Conservation (phyloP, 441 rosid species). For the Jatropha podagrica region DNA sequence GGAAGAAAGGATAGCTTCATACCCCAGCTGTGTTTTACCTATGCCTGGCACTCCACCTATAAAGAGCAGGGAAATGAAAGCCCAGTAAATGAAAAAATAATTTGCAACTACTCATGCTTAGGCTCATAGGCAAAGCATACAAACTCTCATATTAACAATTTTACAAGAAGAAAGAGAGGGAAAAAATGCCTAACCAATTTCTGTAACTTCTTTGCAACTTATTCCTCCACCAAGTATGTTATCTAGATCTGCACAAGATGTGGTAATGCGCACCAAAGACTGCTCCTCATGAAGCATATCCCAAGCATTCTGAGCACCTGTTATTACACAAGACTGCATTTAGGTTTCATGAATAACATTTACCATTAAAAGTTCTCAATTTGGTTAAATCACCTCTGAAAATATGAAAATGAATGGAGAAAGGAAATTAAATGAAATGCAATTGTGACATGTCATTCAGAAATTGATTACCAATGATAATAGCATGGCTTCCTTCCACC, state of each 20-base stretch:
- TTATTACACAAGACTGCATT: neutral
- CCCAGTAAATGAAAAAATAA: neutral
- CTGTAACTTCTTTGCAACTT: conserved; percentile 88
- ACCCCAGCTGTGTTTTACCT: conserved; percentile 98
- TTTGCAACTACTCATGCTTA: neutral
- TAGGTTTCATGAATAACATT: too few relatives aligned
- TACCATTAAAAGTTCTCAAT: too few relatives aligned
- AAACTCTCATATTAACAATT: neutral
- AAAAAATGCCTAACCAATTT: conserved; percentile 54
- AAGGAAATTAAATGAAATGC: neutral
- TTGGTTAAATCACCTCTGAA: too few relatives aligned
- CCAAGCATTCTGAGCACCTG: conserved; percentile 90
- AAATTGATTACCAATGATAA: conserved; percentile 45
- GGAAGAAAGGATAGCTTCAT: conserved; percentile 25
- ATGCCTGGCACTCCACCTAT: conserved; percentile 93
- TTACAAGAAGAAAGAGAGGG: conserved; percentile 8
- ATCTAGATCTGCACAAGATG: conserved; percentile 85
- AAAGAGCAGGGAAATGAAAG: conserved; percentile 4
- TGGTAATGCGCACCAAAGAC: conserved; percentile 63
- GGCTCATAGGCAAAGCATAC: neutral
- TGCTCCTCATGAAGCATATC: conserved; percentile 83
- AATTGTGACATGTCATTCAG: conserved; percentile 3
- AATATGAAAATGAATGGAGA: too few relatives aligned
- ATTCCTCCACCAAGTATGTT: conserved; percentile 86
- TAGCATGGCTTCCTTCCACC: conserved; percentile 29